Evolutionary conservation across 768 basidiomycete species (phyloP), one percentile per base, ranked within the genome.

Genomic region (Dendrothele bispora): DNA sequence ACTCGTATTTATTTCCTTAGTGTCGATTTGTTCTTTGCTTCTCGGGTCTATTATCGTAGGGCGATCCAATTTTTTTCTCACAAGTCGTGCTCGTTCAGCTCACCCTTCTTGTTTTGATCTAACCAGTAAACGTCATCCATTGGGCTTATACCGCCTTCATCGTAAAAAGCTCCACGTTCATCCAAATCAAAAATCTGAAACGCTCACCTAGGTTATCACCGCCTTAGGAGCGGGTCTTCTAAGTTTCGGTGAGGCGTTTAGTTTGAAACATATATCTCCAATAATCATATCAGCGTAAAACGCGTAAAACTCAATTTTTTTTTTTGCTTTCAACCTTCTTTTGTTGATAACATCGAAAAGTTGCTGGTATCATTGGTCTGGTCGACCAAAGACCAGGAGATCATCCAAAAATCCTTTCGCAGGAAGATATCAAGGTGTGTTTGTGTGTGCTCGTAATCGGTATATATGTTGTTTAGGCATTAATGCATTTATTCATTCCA

Each of bases 21-120:
- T 21, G 45, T 38, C 5, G 45, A 46, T 28, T 21, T 46, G 18
- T 46, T 34, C 35, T 46, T 46, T 28, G 45, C 45, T 14, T 46
- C 45, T n/a, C 45, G 45, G 28, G 45, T 46, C 8, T 21, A 37
- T 28, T 17, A 37, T 14, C 35, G 45, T 46, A 24, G 38, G 45
- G 36, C 20, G n/a, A n/a, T 6, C 27, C 22, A 8, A 3, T 8
- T n/a, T 21, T 20, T 14, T n/a, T 34, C n/a, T 10, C 1, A 14
- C 6, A 12, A 45, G 22, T 3, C 15, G 26, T 25, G 25, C 11
- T 3, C 20, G 26, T 15, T 4, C 5, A n/a, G 27, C 24, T n/a
- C 30, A 32, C 8, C 4, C 15, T 14, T 22, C 20, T 11, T 26
- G 7, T 46, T 18, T 46, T n/a, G n/a, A n/a, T n/a, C n/a, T n/a